Evolutionary conservation across 305 asterid species (phyloP), one percentile per base, ranked within the genome.

Genomic region (Fraxinus xanthoxyloides): DNA sequence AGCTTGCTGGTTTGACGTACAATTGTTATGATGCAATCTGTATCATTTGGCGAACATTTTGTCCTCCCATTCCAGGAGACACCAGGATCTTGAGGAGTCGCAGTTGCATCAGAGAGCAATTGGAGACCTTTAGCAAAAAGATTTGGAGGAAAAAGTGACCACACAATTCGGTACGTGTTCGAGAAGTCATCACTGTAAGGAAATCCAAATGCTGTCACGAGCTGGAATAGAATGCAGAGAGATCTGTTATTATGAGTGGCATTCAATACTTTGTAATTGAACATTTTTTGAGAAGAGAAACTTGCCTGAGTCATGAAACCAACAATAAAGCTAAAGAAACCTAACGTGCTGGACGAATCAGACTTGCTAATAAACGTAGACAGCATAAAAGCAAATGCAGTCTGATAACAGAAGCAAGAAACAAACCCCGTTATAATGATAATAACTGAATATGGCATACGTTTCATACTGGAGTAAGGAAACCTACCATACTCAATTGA

Each of bases 81-180:
- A 82, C 98, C 96, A 34, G 97, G 94, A 87, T 89, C 97, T 84
- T 85, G 89, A 80, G 91, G 89, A 85, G 93, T 88, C 77, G 81
- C 84, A 76, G 94, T 87, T 84, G 94, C 92, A 84, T 7, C 85
- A 43, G 97, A 76, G 86, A 93, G 95, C 85, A 89, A 86, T 78
- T 72, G 78, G 82, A 94, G 90, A 79, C 97, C 99, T 56, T 86
- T 83, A 51, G 97, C 92, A 82, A 96, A 87, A 82, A 94, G 98
- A 93, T 94, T 89, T 79, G 98, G 98, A 19, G 99, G 98, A 87
- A 92, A 96, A 31, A 93, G 73, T 24, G 99, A 93, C 97, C 97
- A 96, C 72, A 96, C 51, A 70, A 30, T 78, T 77, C 84, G 90
- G 87, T 89, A 90, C 46, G 73, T 81, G 4, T 81, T 77, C 63